Evolutionary conservation across 129 eudicot species (phyloP).

Genomic region (Artemisia tridentata): DNA sequence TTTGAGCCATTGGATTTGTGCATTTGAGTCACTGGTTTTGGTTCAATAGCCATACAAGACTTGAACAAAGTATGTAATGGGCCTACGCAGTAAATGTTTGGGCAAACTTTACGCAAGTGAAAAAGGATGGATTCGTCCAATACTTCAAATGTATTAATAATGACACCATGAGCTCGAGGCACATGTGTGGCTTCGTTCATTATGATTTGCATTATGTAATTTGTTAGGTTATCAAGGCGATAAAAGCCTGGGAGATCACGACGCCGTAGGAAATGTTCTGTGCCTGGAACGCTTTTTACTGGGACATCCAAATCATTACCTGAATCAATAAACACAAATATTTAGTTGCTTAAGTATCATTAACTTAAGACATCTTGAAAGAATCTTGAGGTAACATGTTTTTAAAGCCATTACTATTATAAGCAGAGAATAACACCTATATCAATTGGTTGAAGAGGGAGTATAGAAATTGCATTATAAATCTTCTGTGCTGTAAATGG

Average conservation of each 20-base stretch:
- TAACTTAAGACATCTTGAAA: no score
- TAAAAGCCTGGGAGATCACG: constrained; percentile 55
- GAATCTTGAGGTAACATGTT: no score
- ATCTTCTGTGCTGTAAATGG: no score
- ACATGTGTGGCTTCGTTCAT: constrained; percentile 23
- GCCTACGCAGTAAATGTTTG: constrained; percentile 45
- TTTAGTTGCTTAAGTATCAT: no score
- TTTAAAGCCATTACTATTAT: no score
- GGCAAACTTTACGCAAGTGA: constrained; percentile 34
- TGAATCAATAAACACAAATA: background rate
- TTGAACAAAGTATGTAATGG: constrained; percentile 48
- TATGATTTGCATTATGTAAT: constrained; percentile 16
- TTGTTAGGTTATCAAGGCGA: constrained; percentile 20
- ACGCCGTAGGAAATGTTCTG: constrained; percentile 35
- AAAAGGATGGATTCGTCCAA: constrained; percentile 38
- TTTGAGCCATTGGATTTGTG: constrained; percentile 26
- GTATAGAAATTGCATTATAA: no score
- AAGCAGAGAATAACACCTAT: no score
- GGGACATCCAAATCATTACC: constrained; percentile 39
- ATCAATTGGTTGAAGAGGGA: no score
- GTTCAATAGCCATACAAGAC: constrained; percentile 13
- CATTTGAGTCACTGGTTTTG: background rate
- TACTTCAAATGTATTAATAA: constrained; percentile 50
- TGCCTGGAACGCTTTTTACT: constrained; percentile 38
- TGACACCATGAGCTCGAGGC: constrained; percentile 40